phyloP scores from a whole-genome alignment of 139 green algal genomes.

The Klebsormidium nitens region DNA sequence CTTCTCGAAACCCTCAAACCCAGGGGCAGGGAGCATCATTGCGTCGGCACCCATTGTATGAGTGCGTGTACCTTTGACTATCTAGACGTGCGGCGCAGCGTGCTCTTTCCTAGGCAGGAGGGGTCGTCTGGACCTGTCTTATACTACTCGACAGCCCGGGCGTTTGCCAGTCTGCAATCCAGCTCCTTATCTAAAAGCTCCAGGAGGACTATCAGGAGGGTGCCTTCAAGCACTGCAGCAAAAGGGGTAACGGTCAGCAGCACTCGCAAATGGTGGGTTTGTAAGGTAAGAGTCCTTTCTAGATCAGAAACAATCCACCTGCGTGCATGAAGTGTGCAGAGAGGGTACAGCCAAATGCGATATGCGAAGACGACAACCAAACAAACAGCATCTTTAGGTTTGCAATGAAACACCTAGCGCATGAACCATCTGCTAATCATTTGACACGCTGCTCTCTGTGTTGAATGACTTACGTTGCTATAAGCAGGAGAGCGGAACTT shows the following conservation, averaged over 20 bases:
- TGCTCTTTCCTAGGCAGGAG: neutral
- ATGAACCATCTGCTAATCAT: slow-evolving; percentile 1
- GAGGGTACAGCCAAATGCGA: neutral
- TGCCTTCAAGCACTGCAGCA: too few species aligned
- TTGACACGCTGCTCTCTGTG: neutral
- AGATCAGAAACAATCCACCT: too few species aligned
- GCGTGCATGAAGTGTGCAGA: too few species aligned
- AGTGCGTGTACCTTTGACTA: neutral
- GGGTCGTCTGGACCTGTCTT: neutral
- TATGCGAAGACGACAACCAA: slow-evolving; percentile 1
- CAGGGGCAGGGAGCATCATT: slow-evolving; percentile 14
- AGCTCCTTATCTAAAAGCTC: neutral
- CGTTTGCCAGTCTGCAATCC: neutral
- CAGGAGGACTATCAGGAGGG: neutral
- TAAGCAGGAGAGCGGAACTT: slow-evolving; percentile 39
- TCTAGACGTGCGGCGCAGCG: neutral
- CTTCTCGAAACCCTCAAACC: slow-evolving; percentile 45
- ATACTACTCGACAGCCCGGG: neutral
- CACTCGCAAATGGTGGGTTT: too few species aligned
- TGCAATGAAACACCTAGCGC: neutral
- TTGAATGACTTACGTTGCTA: slow-evolving; percentile 23
- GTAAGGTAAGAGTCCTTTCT: too few species aligned
- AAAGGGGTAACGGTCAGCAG: too few species aligned
- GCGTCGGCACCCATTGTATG: neutral
- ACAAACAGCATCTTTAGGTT: neutral